A percentile compares a stretch with the other conserved stretches of the same genome.
Conservation (phyloP, 2,329 filamentous ascomycete species). For the Cordyceps sp. region DNA sequence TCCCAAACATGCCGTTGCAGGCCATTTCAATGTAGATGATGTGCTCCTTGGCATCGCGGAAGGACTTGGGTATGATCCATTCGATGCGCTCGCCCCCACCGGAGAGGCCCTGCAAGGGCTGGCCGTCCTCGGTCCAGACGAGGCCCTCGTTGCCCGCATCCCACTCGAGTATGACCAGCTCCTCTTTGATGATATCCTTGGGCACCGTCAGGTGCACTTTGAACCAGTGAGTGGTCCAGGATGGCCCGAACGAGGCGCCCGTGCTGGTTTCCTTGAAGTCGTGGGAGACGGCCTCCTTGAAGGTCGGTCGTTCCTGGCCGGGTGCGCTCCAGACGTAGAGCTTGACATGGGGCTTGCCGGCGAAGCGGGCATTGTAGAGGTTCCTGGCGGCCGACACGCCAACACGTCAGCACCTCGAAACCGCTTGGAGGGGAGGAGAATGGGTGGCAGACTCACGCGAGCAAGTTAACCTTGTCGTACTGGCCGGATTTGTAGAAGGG, state of each 20-base stretch:
- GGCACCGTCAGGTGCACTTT: constrained; percentile 68
- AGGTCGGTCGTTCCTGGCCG: constrained; percentile 61
- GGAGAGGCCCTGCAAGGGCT: constrained; percentile 79
- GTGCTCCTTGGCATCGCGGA: constrained; percentile 74
- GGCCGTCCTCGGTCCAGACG: constrained; percentile 82
- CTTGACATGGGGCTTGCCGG: constrained; percentile 62
- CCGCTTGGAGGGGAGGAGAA: not conserved
- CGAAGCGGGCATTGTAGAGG: constrained; percentile 23
- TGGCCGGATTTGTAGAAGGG: constrained; percentile 69
- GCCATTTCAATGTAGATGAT: constrained; percentile 95
- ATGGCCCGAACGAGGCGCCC: constrained; percentile 74
- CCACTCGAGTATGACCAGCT: constrained; percentile 90
- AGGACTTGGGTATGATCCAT: constrained; percentile 74
- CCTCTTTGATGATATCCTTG: constrained; percentile 51
- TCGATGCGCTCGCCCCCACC: constrained; percentile 78
- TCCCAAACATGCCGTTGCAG: constrained; percentile 97
- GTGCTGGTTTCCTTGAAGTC: constrained; percentile 59
- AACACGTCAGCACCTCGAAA: constrained; percentile 1
- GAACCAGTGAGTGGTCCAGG: constrained; percentile 98
- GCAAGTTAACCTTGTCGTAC: constrained; percentile 59
- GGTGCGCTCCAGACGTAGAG: constrained; percentile 79
- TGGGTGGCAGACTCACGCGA: constrained; percentile 36
- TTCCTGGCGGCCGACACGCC: constrained; percentile 11
- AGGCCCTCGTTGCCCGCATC: constrained; percentile 90
- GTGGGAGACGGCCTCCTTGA: constrained; percentile 65